Evolutionary conservation across 108 stramenopile species (phyloP).

Genomic region (Stephanodiscus triporus): DNA sequence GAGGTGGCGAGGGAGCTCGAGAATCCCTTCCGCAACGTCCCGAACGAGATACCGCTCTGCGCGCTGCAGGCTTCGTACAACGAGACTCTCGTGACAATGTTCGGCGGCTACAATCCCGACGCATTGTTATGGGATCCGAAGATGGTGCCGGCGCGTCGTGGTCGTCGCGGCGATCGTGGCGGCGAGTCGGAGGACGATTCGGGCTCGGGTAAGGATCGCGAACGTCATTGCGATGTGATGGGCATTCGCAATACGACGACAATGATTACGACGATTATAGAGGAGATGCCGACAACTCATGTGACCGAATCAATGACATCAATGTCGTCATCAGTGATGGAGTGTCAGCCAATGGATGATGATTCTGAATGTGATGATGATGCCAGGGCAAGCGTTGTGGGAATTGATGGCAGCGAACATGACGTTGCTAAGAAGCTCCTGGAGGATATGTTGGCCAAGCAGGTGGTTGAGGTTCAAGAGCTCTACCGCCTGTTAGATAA

Average conservation of each 20-base stretch:
- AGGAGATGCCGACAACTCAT: slow-evolving; percentile 14
- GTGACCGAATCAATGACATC: neutral
- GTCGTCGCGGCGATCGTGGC: slow-evolving; percentile 1
- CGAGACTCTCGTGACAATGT: slow-evolving; percentile 46
- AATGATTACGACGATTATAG: slow-evolving; percentile 1
- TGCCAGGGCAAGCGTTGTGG: neutral
- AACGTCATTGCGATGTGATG: neutral
- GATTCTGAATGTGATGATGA: neutral
- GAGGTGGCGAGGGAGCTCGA: slow-evolving; percentile 80
- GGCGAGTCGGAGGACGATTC: no score
- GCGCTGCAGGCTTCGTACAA: slow-evolving; percentile 66
- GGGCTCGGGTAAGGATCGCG: slow-evolving; percentile 15
- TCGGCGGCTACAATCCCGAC: slow-evolving; percentile 54
- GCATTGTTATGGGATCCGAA: slow-evolving; percentile 40
- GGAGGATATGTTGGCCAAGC: slow-evolving; percentile 11
- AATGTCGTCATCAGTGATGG: neutral
- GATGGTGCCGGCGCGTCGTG: no score
- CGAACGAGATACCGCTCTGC: slow-evolving; percentile 77
- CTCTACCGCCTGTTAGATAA: slow-evolving; percentile 25
- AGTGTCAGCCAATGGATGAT: neutral
- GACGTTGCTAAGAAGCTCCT: slow-evolving; percentile 11
- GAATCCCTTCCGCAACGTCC: slow-evolving; percentile 80
- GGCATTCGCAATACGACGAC: slow-evolving; percentile 1
- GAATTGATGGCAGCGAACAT: neutral
- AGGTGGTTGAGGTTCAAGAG: slow-evolving; percentile 23